phyloP scores from a whole-genome alignment of 78 protist genomes.

The Isochrysis galbana region DNA sequence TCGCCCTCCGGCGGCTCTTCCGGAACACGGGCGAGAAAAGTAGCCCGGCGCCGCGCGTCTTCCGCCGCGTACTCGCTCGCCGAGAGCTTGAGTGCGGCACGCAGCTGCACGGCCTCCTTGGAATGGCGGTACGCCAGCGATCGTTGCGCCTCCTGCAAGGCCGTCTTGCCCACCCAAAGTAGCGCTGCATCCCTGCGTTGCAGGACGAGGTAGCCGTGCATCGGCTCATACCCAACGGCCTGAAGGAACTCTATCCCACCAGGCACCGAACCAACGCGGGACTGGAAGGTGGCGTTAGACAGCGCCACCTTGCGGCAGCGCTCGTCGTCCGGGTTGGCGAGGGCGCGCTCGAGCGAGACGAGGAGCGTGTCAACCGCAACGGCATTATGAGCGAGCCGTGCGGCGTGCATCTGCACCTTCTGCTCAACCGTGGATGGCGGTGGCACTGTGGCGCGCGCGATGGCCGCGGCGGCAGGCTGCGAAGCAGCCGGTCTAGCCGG shows the following conservation, averaged over 20 bases:
- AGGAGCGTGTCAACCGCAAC: not conserved
- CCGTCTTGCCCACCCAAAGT: not conserved
- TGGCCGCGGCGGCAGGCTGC: not conserved
- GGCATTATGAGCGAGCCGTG: not conserved
- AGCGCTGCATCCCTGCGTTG: not conserved
- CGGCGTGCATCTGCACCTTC: not conserved
- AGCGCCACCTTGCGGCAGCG: not conserved
- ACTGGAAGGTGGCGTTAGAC: not conserved
- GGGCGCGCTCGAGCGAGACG: not conserved
- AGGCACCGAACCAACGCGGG: not conserved
- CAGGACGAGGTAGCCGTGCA: not conserved
- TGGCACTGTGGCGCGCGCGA: not conserved
- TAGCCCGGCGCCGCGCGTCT: not conserved
- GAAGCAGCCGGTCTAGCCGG: not conserved
- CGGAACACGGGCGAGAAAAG: not conserved
- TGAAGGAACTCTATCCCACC: not conserved
- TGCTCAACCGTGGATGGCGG: not conserved
- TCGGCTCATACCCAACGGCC: conserved; percentile 2
- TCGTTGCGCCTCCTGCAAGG: not conserved
- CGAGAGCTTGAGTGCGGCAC: not conserved
- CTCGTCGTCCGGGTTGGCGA: not conserved
- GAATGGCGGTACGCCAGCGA: not conserved
- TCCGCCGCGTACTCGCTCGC: not conserved
- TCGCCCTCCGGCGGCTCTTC: not conserved
- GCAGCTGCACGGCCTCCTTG: not conserved